A percentile compares a stretch with the other conserved stretches of the same genome.
phyloP scores from a whole-genome alignment of 2,329 filamentous ascomycete species.

The Pseudogymnoascus sp. region DNA sequence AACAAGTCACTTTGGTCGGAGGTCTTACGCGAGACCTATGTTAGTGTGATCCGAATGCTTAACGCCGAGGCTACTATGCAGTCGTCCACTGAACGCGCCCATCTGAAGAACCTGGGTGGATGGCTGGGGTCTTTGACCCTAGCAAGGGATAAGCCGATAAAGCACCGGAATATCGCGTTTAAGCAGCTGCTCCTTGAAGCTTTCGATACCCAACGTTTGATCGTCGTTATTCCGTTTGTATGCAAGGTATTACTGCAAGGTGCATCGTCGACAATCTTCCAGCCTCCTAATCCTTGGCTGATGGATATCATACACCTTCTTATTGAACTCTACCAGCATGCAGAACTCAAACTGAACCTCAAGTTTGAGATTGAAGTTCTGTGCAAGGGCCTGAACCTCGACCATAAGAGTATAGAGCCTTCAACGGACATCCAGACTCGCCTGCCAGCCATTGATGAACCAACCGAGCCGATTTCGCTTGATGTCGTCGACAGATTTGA shows the following conservation, averaged over 20 bases:
- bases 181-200: conserved; percentile 91
- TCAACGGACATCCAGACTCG: conserved; percentile 79
- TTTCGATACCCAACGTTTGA: conserved; percentile 81
- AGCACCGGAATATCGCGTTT: conserved; percentile 94
- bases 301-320: conserved; percentile 92
- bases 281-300: conserved; percentile 91
- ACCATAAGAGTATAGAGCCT: conserved; percentile 85
- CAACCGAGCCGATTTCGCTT: conserved; percentile 45
- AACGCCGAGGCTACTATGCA: conserved; percentile 84
- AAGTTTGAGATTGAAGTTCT: conserved; percentile 99
- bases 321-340: conserved; percentile 87
- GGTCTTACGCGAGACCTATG: conserved; percentile 86
- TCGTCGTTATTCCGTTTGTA: conserved; percentile 92
- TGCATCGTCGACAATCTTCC: conserved; percentile 77
- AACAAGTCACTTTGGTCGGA: conserved; percentile 75
- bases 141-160: conserved; percentile 89
- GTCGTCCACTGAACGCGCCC: conserved; percentile 73
- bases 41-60: conserved; percentile 75
- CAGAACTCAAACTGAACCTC: conserved; percentile 88
- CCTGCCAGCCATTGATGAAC: conserved; percentile 52
- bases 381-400: conserved; percentile 84
- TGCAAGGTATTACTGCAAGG: conserved; percentile 92
- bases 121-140: conserved; percentile 94
- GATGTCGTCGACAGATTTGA: conserved; percentile 77
- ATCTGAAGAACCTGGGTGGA: conserved; percentile 85